A percentile compares a stretch with the other conserved stretches of the same genome.
These are phyloP conservation scores for Pestalotiopsis sp. DNA, from an alignment of 2,329 filamentous ascomycete species.

Conservation along the genomic window DNA sequence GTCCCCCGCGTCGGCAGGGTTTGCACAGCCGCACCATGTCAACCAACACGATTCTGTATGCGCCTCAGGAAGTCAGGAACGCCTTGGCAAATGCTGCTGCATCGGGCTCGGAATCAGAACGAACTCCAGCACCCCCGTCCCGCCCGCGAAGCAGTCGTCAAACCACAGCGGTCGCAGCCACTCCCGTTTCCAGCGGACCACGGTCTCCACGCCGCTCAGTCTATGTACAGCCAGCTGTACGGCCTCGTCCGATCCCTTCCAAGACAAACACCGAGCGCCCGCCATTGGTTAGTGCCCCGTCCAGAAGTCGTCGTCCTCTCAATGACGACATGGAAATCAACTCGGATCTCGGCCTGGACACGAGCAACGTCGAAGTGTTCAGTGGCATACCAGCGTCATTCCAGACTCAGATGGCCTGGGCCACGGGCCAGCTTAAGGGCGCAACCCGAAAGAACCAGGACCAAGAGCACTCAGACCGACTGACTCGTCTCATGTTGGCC, in stretches of 20 bases:
- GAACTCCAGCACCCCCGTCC: constrained; percentile 27
- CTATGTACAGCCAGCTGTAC: constrained; percentile 43
- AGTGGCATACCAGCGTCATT: constrained; percentile 73
- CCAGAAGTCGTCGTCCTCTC: constrained; percentile 50
- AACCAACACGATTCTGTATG: constrained; percentile 81
- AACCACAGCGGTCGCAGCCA: constrained; percentile 26
- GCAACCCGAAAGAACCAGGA: constrained; percentile 33
- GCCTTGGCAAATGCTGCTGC: constrained; percentile 26
- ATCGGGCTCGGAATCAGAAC: constrained; percentile 41
- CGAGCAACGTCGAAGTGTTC: constrained; percentile 57
- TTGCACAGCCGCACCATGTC: constrained; percentile 74
- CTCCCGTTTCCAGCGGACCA: constrained; percentile 37
- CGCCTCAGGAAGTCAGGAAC: constrained; percentile 55
- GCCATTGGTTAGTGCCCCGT: constrained; percentile 49
- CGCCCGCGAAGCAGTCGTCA: constrained; percentile 39
- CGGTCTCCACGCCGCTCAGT: constrained; percentile 49
- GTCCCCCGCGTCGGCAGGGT: constrained; percentile 35
- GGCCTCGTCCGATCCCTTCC: constrained; percentile 58
- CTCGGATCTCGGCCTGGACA: constrained; percentile 66
- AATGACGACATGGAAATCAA: constrained; percentile 73
- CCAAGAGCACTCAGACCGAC: constrained; percentile 59
- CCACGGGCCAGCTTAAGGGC: constrained; percentile 59
- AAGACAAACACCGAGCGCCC: constrained; percentile 58
- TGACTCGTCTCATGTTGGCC: constrained; percentile 79
- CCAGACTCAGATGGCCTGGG: constrained; percentile 77